phyloP scores from a whole-genome alignment of 805 yeast genomes.

The Saturnispora sekii region DNA sequence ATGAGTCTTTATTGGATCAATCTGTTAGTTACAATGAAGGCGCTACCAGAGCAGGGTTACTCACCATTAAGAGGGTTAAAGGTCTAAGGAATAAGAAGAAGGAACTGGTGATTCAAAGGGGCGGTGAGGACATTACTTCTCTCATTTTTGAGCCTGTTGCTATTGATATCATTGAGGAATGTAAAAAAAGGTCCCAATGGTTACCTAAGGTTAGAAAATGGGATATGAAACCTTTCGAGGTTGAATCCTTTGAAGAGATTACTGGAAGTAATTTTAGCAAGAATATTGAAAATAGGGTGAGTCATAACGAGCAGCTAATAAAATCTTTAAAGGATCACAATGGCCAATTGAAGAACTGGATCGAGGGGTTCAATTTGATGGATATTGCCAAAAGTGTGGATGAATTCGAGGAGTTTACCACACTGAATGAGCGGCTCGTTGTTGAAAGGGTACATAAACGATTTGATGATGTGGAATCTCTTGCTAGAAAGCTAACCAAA shows the following conservation, averaged over 20 bases:
- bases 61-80: constrained; percentile 60
- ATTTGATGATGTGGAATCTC: constrained; percentile 79
- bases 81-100: constrained; percentile 51
- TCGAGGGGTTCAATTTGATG: constrained; percentile 9
- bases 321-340: constrained; percentile 1
- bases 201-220: constrained; percentile 2
- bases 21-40: neutral
- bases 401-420: constrained; percentile 19
- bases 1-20: constrained; percentile 4
- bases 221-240: neutral
- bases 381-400: constrained; percentile 29
- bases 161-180: constrained; percentile 5
- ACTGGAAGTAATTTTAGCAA: neutral
- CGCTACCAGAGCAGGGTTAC: neutral
- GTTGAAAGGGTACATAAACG: constrained; percentile 48
- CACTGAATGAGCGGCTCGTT: constrained; percentile 20
- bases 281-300: neutral
- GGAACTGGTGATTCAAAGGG: constrained; percentile 12
- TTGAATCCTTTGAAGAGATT: neutral
- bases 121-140: neutral
- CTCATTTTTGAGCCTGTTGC: constrained; percentile 13
- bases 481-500: constrained; percentile 77
- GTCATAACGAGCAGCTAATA: neutral
- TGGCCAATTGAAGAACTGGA: constrained; percentile 15
- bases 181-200: constrained; percentile 8